These are phyloP conservation scores for Apophysomyces sp. DNA, from an alignment of 371 early-diverging fungal genomes.

Conservation along the genomic window DNA sequence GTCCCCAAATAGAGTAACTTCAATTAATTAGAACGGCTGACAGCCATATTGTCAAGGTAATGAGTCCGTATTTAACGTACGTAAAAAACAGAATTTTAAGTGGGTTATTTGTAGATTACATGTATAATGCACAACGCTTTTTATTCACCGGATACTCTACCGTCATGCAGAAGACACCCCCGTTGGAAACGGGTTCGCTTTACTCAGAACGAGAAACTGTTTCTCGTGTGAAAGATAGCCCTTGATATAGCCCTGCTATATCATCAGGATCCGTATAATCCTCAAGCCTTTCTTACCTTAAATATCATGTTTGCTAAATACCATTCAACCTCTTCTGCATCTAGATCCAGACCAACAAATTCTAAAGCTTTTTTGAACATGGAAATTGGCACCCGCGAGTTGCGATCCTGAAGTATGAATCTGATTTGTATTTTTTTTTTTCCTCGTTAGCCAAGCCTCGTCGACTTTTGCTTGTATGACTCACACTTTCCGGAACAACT, in stretches of 20 bases:
- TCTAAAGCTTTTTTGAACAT: constrained; percentile 59
- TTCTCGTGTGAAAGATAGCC: constrained; percentile 89
- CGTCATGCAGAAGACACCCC: constrained; percentile 7
- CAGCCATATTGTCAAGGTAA: too few relatives aligned
- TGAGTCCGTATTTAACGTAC: too few relatives aligned
- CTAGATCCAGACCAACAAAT: constrained; percentile 39
- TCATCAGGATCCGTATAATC: neutral
- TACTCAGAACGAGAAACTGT: constrained; percentile 72
- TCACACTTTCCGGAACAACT: constrained; percentile 79
- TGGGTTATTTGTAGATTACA: too few relatives aligned
- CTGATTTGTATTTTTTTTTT: too few relatives aligned
- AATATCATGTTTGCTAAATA: constrained; percentile 76
- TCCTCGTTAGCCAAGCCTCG: too few relatives aligned
- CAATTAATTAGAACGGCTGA: too few relatives aligned
- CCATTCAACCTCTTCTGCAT: constrained; percentile 52
- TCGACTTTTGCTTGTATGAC: too few relatives aligned
- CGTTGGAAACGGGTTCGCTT: constrained; percentile 76
- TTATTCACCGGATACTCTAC: neutral
- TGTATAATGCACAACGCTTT: neutral
- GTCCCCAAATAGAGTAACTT: too few relatives aligned
- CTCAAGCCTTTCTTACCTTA: constrained; percentile 45
- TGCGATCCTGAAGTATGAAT: constrained; percentile 45
- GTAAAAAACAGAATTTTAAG: too few relatives aligned
- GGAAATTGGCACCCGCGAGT: constrained; percentile 53
- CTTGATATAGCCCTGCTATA: constrained; percentile 70